Base-by-base conservation (phyloP, 306 rosid species). In the Pueraria montana region DNA sequence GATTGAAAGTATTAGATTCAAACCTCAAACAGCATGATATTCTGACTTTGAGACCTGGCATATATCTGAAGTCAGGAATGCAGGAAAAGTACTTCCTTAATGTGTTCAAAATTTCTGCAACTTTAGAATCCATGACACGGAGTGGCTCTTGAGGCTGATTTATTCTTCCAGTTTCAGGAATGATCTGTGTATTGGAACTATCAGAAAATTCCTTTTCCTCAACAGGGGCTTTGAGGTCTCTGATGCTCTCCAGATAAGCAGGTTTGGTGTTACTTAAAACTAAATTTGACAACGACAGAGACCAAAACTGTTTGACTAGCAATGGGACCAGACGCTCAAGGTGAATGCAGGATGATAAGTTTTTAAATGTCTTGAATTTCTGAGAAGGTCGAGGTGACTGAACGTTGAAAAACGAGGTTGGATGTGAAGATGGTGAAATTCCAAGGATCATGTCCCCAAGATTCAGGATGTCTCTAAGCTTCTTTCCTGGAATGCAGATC, bases 291-390 rank as follows among this genome's bases (percentile, higher is more conserved):
- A 96, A 85, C 27, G 99, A 91, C 88, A 95, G 74, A 72, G 96
- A 95, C 99, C 99, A 95, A 82, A 92, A 91, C 63, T 95, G 99
- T 84, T 93, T 92, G 75, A 91, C 94, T 65, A 92, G 94, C 73
- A 93, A 89, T 14, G 92, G 92, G 70, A 45, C 81, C 75, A 86
- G 43, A 16, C 99, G 94, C 85, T 91, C 92, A 24, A 96, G 87
- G 90, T 96, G 92, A 76, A 96, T 86, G 83, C 89, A 92, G 12
- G 92, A 90, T 75, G 98, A 76, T 82, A 93, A 66, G 78, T 89
- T 88, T 85, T 79, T 89, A 27, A 84, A 77, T 50, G 88, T 88
- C 87, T 91, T 96, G 81, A 93, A 87, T 85, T 87, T 88, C 40
- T 88, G 88, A 83, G 92, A 86, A 79, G 89, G 80, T 52, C 86